Evolutionary conservation across 345 rosid species (phyloP).

Genomic region (Combretum micranthum): DNA sequence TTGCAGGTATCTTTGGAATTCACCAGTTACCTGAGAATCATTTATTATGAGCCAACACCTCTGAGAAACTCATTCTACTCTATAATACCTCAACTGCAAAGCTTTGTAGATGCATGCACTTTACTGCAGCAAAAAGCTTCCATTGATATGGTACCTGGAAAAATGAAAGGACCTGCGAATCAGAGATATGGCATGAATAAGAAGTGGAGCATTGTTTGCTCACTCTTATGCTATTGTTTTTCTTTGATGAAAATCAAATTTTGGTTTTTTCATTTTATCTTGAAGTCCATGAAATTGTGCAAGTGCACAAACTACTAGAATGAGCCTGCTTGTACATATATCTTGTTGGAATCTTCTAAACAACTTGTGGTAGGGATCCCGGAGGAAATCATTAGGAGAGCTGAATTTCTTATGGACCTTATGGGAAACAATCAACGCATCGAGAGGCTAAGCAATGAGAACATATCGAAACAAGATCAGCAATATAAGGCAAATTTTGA

Average conservation of each 20-base stretch:
- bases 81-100: too few relatives aligned
- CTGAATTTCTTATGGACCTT: conserved; percentile 49
- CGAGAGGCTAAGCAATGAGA: conserved; percentile 45
- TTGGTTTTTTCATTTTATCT: too few relatives aligned
- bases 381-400: conserved; percentile 72
- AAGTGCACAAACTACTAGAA: not conserved
- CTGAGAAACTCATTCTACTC: too few relatives aligned
- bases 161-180: too few relatives aligned
- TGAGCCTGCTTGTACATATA: not conserved
- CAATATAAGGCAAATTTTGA: conserved; percentile 45
- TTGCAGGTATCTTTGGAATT: conserved; percentile 52
- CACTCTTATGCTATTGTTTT: too few relatives aligned
- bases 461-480: conserved; percentile 57
- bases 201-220: not conserved
- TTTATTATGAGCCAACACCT: too few relatives aligned
- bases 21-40: too few relatives aligned
- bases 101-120: too few relatives aligned
- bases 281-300: not conserved
- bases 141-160: too few relatives aligned
- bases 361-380: conserved; percentile 52
- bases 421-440: conserved; percentile 37
- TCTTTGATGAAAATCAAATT: too few relatives aligned
- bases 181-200: too few relatives aligned
- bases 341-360: not conserved
- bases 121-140: too few relatives aligned